A percentile compares a stretch with the other conserved stretches of the same genome.
Evolutionary conservation across 495 filamentous ascomycete genomes (phyloP).

Genomic region (Acidiella bohemica): DNA sequence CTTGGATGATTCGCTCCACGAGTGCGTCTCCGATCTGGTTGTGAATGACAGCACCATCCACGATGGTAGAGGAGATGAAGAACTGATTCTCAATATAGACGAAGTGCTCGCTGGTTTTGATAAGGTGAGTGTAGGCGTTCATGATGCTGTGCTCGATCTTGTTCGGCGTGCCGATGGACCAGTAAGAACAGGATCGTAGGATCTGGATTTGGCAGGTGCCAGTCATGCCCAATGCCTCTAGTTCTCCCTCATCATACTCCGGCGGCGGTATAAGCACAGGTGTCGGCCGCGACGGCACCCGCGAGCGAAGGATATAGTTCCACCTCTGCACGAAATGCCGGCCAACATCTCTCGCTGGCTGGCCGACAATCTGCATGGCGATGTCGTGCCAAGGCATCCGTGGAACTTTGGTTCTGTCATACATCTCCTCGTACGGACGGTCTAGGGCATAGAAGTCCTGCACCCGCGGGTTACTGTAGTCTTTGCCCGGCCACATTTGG

Average conservation of each 20-base stretch:
- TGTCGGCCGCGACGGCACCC: constrained; percentile 86
- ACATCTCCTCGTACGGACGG: constrained; percentile 98
- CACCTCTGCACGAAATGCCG: constrained; percentile 95
- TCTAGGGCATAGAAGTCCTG: no score
- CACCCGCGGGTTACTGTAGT: no score
- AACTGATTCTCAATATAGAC: constrained; percentile 99
- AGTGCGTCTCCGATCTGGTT: constrained; percentile 92
- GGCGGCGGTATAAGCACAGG: constrained; percentile 88
- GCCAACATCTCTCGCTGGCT: constrained; percentile 85
- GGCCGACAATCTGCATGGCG: constrained; percentile 93
- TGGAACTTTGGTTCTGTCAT: constrained; percentile 72
- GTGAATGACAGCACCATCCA: constrained; percentile 70
- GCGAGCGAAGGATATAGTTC: constrained; percentile 92
- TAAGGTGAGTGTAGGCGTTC: constrained; percentile 87
- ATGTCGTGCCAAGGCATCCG: constrained; percentile 99
- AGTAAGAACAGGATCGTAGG: constrained; percentile 71
- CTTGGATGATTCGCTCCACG: constrained; percentile 78
- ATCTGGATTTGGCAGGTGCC: constrained; percentile 96
- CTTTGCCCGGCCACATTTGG: constrained; percentile 98
- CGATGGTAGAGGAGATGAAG: constrained; percentile 87
- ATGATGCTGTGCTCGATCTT: constrained; percentile 83
- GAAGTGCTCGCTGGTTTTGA: constrained; percentile 88
- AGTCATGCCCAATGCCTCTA: constrained; percentile 73
- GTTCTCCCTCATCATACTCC: constrained; percentile 71
- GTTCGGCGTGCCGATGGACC: constrained; percentile 81